Percentiles rank a stretch among this genome's conserved stretches.
Evolutionary conservation across 1,284 basidiomycete genomes (phyloP).

Genomic region (Mycena citricolor): DNA sequence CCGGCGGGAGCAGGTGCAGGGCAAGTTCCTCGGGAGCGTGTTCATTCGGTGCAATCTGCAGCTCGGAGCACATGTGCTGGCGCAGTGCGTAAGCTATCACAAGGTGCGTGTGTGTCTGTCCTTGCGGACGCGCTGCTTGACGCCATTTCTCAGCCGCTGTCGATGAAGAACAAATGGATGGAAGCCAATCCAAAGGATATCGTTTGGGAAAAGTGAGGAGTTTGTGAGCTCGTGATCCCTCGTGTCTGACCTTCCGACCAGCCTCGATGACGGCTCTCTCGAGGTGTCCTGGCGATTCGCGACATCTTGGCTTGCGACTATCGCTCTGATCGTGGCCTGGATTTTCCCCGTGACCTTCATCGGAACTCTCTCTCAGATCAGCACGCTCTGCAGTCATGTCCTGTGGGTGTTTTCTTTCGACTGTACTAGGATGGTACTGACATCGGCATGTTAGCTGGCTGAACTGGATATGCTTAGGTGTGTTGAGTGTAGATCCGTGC

Average conservation of each 20-base stretch:
- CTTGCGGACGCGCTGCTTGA: not conserved
- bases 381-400: slow-evolving; percentile 41
- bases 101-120: slow-evolving; percentile 34
- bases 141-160: slow-evolving; percentile 37
- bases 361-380: slow-evolving; percentile 48
- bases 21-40: slow-evolving; percentile 60
- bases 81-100: slow-evolving; percentile 59
- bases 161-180: slow-evolving; percentile 65
- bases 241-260: slow-evolving; percentile 1
- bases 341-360: slow-evolving; percentile 58
- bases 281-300: slow-evolving; percentile 46
- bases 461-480: slow-evolving; percentile 55
- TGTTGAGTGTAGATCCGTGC: slow-evolving; percentile 2
- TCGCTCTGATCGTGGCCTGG: slow-evolving; percentile 69
- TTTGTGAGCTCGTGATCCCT: too few species aligned
- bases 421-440: slow-evolving; percentile 2
- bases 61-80: slow-evolving; percentile 73
- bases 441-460: slow-evolving; percentile 46
- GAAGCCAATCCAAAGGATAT: slow-evolving; percentile 74
- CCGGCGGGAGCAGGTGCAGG: slow-evolving; percentile 45
- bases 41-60: slow-evolving; percentile 83
- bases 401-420: slow-evolving; percentile 32
- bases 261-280: slow-evolving; percentile 47
- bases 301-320: slow-evolving; percentile 44
- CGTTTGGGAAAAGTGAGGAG: slow-evolving; percentile 53